Base-by-base conservation (phyloP, 225 moss, liverwort and hornwort genomes). In the Physcomitrellopsis africana region DNA sequence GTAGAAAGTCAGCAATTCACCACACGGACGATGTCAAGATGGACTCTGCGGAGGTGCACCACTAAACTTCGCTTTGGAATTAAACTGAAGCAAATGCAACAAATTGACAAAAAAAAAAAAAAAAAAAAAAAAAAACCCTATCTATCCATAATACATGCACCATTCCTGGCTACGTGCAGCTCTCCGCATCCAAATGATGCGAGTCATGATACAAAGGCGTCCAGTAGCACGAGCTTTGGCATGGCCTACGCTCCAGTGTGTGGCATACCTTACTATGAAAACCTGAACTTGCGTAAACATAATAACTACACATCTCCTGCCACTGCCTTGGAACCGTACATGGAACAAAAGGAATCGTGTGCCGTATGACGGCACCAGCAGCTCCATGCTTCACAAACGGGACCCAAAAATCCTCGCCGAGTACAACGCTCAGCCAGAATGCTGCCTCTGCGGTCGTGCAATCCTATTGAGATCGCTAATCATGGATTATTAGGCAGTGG, bases 141-240 rank as follows among this genome's bases (percentile, higher is more conserved):
- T 41, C 69, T 80, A 69, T 5, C 63, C 70, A 58, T 75, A 53
- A 70, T 27, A 51, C 48, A 47, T 67, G 67, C 52, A 68, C 67
- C 79, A 67, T 55, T 63, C 16, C 37, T 45, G 56, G 63, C 80
- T 74, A 59, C 68, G 47, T 81, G 75, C 41, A 63, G 64, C 54
- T 44, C 67, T 54, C 51, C 78, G 60, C 72, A 72, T 78, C 78
- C 55, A 49, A 66, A 66, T 51, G 72, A 51, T 78, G 78, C 78
- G 66, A 72, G 23, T 41, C 80, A 80, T 76, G 70, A 70, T 80
- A 80, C 80, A 80, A 52, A 62, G 41, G 70, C 9, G 45, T 23
- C 47, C 71, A 71, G 57, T 29, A 71, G 22, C 68, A 59, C 52
- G 12, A 47, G 15, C 16, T 69, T 7, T 57, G 45, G 78, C 57